A percentile compares a stretch with the other conserved stretches of the same genome.
Evolutionary conservation across 139 green algal species (phyloP).

Genomic region (Chlorella vulgaris): DNA sequence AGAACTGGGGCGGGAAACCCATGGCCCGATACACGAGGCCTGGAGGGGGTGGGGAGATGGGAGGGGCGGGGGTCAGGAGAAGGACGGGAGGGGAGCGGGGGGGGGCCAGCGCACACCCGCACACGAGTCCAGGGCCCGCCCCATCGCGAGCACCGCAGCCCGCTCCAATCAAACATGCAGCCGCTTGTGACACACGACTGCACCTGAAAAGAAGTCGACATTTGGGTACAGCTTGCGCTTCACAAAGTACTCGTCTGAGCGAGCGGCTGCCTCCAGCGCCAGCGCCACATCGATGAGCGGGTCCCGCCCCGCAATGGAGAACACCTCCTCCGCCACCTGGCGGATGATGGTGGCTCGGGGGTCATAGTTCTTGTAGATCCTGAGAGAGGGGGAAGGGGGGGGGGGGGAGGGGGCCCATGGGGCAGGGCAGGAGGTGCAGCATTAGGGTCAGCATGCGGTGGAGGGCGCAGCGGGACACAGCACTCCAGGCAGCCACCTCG

Average conservation of each 20-base stretch:
- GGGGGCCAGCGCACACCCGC: too few relatives aligned
- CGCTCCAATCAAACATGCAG: not conserved
- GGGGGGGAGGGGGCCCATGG: not conserved
- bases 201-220: constrained; percentile 97
- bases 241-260: constrained; percentile 83
- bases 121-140: not conserved
- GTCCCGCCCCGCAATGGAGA: constrained; percentile 87
- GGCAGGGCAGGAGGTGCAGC: not conserved
- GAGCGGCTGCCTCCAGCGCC: constrained; percentile 81
- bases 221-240: constrained; percentile 99
- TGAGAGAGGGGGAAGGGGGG: constrained; percentile 73
- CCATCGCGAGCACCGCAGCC: not conserved
- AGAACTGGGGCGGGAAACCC: constrained; percentile 98
- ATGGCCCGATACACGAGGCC: constrained; percentile 89
- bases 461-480: too few relatives aligned
- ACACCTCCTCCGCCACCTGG: constrained; percentile 87
- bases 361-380: constrained; percentile 99
- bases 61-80: not conserved
- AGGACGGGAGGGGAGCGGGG: not conserved
- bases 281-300: constrained; percentile 95
- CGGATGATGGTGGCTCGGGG: constrained; percentile 94
- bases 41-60: not conserved
- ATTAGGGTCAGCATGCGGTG: too few relatives aligned
- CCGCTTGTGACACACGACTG: not conserved
- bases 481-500: too few relatives aligned